Percentiles rank a stretch among this genome's conserved stretches.
phyloP scores from a whole-genome alignment of 208 protist species.

The Trypanosoma theileri region DNA sequence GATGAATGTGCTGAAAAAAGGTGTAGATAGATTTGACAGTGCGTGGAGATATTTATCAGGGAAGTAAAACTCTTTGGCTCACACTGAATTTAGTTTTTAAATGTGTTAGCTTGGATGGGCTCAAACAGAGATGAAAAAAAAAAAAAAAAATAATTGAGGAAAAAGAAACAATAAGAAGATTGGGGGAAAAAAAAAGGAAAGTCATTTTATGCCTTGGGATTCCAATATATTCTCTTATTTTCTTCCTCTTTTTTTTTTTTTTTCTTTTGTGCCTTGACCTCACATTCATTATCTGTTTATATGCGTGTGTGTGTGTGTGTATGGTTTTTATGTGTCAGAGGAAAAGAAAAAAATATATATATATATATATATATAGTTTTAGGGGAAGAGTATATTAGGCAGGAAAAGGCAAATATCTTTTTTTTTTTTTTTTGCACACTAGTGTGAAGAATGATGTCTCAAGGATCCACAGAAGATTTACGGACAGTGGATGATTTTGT shows the following conservation, averaged over 20 bases:
- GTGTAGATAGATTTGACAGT: conserved; percentile 38
- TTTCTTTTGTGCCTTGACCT: neutral
- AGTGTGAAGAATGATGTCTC: neutral
- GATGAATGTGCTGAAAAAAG: conserved; percentile 41
- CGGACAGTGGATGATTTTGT: neutral
- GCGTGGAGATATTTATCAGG: conserved; percentile 22
- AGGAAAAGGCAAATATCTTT: no score
- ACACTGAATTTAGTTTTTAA: conserved; percentile 15
- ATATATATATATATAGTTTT: no score
- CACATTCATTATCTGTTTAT: neutral
- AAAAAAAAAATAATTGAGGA: neutral
- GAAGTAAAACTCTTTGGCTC: neutral
- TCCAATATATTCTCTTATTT: neutral
- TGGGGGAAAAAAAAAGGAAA: conserved; percentile 1
- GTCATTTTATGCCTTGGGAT: neutral
- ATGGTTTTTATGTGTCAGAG: no score
- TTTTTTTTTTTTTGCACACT: no score
- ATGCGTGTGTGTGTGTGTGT: neutral
- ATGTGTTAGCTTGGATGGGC: neutral
- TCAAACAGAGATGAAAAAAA: conserved; percentile 11
- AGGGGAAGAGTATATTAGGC: no score
- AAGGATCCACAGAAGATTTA: neutral
- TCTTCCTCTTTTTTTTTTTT: conserved; percentile 16
- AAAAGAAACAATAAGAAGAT: conserved; percentile 11
- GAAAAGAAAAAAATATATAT: no score